phyloP scores from a whole-genome alignment of 2,329 filamentous ascomycete genomes.

The Diplocarpon rosae region DNA sequence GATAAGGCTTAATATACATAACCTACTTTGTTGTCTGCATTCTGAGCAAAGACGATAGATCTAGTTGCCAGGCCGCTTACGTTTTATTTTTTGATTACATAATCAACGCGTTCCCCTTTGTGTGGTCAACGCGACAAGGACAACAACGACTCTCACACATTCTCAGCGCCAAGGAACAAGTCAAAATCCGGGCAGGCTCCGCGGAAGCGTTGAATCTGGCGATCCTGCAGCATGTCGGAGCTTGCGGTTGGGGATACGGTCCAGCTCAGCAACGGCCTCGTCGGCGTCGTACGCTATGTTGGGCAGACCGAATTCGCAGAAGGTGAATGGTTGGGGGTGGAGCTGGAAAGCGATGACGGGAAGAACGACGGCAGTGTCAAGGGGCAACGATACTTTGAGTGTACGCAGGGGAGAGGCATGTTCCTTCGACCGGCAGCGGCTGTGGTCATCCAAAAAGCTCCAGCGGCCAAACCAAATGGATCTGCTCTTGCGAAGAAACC shows the following conservation, averaged over 20 bases:
- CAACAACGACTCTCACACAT: neutral
- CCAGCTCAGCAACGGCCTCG: conserved; percentile 66
- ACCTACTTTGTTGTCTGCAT: too few species aligned
- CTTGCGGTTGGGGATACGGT: conserved; percentile 34
- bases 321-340: conserved; percentile 83
- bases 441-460: conserved; percentile 41
- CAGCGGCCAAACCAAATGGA: conserved; percentile 27
- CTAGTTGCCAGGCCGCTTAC: too few species aligned
- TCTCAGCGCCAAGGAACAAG: too few species aligned
- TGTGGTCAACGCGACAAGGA: neutral
- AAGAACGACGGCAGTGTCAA: conserved; percentile 93
- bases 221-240: conserved; percentile 5
- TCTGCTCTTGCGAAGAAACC: conserved; percentile 27
- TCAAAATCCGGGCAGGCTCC: too few species aligned
- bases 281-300: conserved; percentile 68
- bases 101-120: neutral
- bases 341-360: conserved; percentile 68
- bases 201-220: neutral
- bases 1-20: too few species aligned
- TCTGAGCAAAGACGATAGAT: too few species aligned
- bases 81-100: too few species aligned
- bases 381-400: conserved; percentile 82
- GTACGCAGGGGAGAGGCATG: conserved; percentile 65
- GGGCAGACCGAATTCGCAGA: conserved; percentile 69
- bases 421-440: conserved; percentile 71